Percentiles rank a stretch among this genome's conserved stretches.
phyloP scores from a whole-genome alignment of 768 basidiomycete species.

The Phylloporus sp. region DNA sequence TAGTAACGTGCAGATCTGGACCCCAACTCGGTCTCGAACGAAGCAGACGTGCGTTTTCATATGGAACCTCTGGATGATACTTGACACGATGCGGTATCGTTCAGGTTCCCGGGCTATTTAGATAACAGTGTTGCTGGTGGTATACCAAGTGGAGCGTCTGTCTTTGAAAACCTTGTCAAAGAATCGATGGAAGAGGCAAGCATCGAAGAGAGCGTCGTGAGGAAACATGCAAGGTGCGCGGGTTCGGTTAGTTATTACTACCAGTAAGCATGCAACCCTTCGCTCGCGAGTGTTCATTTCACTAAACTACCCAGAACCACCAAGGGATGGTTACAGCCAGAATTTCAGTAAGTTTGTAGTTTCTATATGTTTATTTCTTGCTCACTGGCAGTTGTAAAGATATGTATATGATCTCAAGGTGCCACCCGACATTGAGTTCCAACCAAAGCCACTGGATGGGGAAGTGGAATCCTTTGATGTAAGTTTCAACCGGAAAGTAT shows the following conservation, averaged over 20 bases:
- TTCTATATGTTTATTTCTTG: background rate
- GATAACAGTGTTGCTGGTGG: conserved; percentile 95
- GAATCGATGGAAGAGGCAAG: conserved; percentile 95
- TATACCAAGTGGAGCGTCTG: conserved; percentile 72
- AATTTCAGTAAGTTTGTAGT: conserved; percentile 64
- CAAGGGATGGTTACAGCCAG: conserved; percentile 71
- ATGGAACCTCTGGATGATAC: background rate
- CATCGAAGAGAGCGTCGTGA: conserved; percentile 61
- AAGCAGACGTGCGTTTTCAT: conserved; percentile 75
- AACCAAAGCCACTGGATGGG: conserved; percentile 78
- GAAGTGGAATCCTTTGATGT: conserved; percentile 96
- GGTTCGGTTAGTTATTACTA: conserved; percentile 84
- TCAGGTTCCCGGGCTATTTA: conserved; percentile 77
- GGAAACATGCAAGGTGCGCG: conserved; percentile 50
- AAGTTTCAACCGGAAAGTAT: conserved; percentile 11
- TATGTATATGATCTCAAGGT: conserved; percentile 82
- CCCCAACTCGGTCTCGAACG: conserved; percentile 77
- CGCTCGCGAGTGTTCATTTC: background rate
- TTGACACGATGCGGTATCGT: background rate
- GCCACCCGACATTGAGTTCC: conserved; percentile 51
- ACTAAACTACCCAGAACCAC: conserved; percentile 18
- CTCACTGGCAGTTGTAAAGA: conserved; percentile 36
- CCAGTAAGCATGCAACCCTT: conserved; percentile 39
- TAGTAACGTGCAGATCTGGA: conserved; percentile 63
- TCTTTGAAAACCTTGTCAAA: conserved; percentile 77